Percentiles rank a stretch among this genome's conserved stretches.
phyloP scores from a whole-genome alignment of 345 rosid species.

The Nephelium lappaceum region DNA sequence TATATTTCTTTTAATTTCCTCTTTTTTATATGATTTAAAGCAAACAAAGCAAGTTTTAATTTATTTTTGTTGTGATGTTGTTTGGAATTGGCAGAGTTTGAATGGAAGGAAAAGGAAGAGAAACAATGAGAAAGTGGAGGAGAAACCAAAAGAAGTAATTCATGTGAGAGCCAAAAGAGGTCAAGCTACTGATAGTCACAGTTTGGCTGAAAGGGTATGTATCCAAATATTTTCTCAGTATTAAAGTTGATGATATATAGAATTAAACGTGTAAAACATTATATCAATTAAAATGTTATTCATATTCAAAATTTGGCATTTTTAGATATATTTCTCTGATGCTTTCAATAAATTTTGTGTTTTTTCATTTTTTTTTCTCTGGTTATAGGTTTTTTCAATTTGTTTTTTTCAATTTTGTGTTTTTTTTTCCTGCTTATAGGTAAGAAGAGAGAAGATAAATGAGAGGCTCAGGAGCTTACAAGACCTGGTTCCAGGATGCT shows the following conservation, averaged over 20 bases:
- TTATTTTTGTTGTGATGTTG: slow-evolving; percentile 5
- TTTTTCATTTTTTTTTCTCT: not conserved
- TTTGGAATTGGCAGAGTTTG: slow-evolving; percentile 17
- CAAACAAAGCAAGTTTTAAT: too few relatives aligned
- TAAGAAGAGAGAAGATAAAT: slow-evolving; percentile 70
- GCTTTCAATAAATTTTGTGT: not conserved
- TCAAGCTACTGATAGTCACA: slow-evolving; percentile 78
- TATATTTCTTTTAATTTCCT: not conserved
- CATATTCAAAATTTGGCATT: not conserved
- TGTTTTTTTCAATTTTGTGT: too few relatives aligned
- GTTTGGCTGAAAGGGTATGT: slow-evolving; percentile 67
- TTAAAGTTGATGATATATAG: not conserved
- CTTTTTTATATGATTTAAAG: not conserved
- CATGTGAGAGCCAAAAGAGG: slow-evolving; percentile 79
- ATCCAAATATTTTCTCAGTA: not conserved
- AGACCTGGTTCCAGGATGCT: slow-evolving; percentile 72
- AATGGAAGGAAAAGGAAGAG: slow-evolving; percentile 44
- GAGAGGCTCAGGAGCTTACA: slow-evolving; percentile 66
- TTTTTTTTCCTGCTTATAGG: slow-evolving; percentile 23
- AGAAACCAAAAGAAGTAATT: slow-evolving; percentile 49
- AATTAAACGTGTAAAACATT: too few relatives aligned
- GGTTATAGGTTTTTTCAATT: too few relatives aligned
- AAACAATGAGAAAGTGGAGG: slow-evolving; percentile 16
- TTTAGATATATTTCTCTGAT: not conserved
- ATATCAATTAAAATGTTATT: too few relatives aligned